phyloP scores from a whole-genome alignment of 2,329 filamentous ascomycete species.

The Zymoseptoria pseudotritici region DNA sequence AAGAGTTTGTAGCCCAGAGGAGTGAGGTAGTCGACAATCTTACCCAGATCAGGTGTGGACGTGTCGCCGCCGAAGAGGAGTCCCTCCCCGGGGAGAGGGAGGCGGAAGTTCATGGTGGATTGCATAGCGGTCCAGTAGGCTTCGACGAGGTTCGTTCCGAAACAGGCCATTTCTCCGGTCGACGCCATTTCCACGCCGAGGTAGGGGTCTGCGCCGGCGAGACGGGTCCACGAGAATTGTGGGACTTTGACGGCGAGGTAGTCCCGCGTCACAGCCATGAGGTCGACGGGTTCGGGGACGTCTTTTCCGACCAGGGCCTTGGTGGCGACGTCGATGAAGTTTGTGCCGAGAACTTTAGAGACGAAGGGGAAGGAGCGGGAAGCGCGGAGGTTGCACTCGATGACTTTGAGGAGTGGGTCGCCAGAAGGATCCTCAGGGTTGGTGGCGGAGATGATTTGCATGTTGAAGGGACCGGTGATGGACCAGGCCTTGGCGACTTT shows the following conservation, averaged over 20 bases:
- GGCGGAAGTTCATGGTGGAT: constrained; percentile 98
- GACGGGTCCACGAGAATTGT: constrained; percentile 97
- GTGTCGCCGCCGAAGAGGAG: constrained; percentile 87
- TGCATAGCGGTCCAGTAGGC: constrained; percentile 97
- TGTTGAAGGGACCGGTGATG: constrained; percentile 98
- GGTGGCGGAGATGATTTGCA: constrained; percentile 97
- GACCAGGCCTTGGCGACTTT: constrained; percentile 97
- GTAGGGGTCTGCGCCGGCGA: constrained; percentile 94
- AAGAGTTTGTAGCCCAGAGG: constrained; percentile 93
- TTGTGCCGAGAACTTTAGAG: constrained; percentile 89
- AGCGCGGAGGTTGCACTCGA: constrained; percentile 95
- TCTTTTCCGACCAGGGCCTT: constrained; percentile 81
- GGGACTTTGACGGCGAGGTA: constrained; percentile 97
- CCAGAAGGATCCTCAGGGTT: constrained; percentile 58
- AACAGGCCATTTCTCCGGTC: constrained; percentile 97
- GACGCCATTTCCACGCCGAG: constrained; percentile 95
- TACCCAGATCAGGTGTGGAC: constrained; percentile 60
- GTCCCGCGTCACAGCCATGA: constrained; percentile 82
- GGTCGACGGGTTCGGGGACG: constrained; percentile 75
- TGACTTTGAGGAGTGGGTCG: constrained; percentile 79
- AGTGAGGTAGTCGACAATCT: constrained; percentile 77
- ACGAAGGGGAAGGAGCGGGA: constrained; percentile 98
- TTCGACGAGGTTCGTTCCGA: constrained; percentile 90
- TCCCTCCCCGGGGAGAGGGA: constrained; percentile 89
- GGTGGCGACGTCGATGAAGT: constrained; percentile 94